Conservation (phyloP, 306 rosid species). For the Gastrolobium villosum region DNA sequence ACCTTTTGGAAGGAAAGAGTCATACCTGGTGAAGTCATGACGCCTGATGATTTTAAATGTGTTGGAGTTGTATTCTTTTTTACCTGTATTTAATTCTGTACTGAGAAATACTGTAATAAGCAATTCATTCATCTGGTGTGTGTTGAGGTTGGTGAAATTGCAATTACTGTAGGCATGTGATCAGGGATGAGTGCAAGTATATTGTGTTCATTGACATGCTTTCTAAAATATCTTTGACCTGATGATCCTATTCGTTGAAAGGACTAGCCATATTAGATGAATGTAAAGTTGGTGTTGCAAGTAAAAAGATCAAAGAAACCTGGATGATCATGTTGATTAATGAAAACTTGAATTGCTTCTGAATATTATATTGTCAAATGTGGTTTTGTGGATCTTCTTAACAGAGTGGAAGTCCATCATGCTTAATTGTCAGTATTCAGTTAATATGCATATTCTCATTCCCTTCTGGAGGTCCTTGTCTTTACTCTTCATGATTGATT, state of each 20-base stretch:
- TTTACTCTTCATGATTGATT: neutral
- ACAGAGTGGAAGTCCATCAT: neutral
- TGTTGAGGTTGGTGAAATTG: conserved; percentile 36
- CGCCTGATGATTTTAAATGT: conserved; percentile 47
- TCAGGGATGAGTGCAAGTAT: conserved; percentile 39
- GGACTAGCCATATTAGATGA: conserved; percentile 30
- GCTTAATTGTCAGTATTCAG: neutral
- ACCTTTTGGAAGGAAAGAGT: conserved; percentile 62
- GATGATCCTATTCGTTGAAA: conserved; percentile 44
- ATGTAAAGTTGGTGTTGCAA: conserved; percentile 31
- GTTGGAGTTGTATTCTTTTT: conserved; percentile 51
- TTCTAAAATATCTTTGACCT: conserved; percentile 37
- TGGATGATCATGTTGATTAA: neutral
- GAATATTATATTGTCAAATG: conserved; percentile 29
- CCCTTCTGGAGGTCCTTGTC: neutral
- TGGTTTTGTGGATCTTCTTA: conserved; percentile 30
- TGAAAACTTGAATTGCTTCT: conserved; percentile 26
- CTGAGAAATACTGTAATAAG: conserved; percentile 44
- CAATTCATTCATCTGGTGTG: conserved; percentile 51
- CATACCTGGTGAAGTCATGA: conserved; percentile 60
- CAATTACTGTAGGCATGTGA: conserved; percentile 42
- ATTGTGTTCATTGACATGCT: conserved; percentile 28
- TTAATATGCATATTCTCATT: conserved; percentile 12
- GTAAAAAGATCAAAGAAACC: neutral
- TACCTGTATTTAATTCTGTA: conserved; percentile 49